phyloP scores from a whole-genome alignment of 805 yeast genomes.

The Tetrapisispora namnaoensis region DNA sequence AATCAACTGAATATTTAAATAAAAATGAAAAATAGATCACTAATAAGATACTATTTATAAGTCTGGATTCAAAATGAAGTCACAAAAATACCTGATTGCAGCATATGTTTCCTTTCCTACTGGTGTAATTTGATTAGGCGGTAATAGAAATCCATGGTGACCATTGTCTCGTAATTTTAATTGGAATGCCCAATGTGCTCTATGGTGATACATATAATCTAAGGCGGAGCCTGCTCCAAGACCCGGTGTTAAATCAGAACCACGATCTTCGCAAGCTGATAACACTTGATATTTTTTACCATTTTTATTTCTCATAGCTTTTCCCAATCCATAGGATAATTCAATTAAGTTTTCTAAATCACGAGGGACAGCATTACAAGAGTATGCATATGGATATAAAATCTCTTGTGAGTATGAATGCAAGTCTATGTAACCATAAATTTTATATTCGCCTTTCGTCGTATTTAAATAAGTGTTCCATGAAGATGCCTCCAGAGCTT shows the following conservation, averaged over 20 bases:
- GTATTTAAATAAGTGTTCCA: slow-evolving; percentile 40
- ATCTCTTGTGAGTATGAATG: slow-evolving; percentile 83
- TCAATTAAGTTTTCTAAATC: slow-evolving; percentile 76
- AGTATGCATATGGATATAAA: slow-evolving; percentile 71
- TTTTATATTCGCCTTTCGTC: slow-evolving; percentile 39
- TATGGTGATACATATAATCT: slow-evolving; percentile 75
- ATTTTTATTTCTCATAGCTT: slow-evolving; percentile 53
- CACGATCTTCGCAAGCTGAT: slow-evolving; percentile 73
- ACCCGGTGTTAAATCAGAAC: slow-evolving; percentile 62
- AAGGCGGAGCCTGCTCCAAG: slow-evolving; percentile 72
- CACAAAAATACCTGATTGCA: slow-evolving; percentile 57
- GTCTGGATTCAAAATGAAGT: slow-evolving; percentile 39
- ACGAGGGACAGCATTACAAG: slow-evolving; percentile 63
- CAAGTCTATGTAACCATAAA: slow-evolving; percentile 70
- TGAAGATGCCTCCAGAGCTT: slow-evolving; percentile 46
- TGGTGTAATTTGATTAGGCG: slow-evolving; percentile 57
- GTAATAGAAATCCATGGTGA: slow-evolving; percentile 71
- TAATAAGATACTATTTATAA: slow-evolving; percentile 8
- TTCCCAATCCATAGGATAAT: slow-evolving; percentile 70
- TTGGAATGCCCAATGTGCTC: slow-evolving; percentile 79
- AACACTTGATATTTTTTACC: slow-evolving; percentile 61
- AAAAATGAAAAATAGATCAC: not conserved
- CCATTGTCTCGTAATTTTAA: slow-evolving; percentile 76
- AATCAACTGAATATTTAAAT: not conserved
- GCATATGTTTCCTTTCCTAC: slow-evolving; percentile 69